Evolutionary conservation across 1,284 basidiomycete genomes (phyloP).

Genomic region (Coriolopsis trogii): DNA sequence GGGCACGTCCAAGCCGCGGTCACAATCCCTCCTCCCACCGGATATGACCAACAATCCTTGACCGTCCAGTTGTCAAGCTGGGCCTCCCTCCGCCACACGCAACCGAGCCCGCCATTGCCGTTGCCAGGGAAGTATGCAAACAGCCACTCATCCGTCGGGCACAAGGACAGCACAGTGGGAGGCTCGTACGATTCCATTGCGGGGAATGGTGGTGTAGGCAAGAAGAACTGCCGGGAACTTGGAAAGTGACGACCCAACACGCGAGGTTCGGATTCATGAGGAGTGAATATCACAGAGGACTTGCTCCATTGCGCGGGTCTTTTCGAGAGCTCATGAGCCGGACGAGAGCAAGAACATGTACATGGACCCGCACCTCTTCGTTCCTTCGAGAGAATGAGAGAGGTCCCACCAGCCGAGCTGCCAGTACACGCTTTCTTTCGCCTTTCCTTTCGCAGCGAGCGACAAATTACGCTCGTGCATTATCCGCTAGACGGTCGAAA

Average conservation of each 20-base stretch:
- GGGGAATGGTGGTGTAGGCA: constrained; percentile 53
- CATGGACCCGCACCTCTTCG: constrained; percentile 46
- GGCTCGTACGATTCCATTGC: constrained; percentile 56
- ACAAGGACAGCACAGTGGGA: constrained; percentile 61
- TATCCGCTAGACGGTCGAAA: too few relatives aligned
- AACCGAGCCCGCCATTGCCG: constrained; percentile 56
- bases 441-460: constrained; percentile 59
- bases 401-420: constrained; percentile 76
- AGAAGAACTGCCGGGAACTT: constrained; percentile 61
- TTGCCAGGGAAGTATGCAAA: constrained; percentile 75
- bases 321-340: not conserved
- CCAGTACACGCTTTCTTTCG: constrained; percentile 57
- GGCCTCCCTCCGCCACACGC: constrained; percentile 62
- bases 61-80: constrained; percentile 65
- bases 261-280: constrained; percentile 60
- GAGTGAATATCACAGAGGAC: constrained; percentile 67
- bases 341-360: not conserved
- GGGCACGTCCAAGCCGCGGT: constrained; percentile 61
- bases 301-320: constrained; percentile 74
- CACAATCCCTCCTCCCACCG: constrained; percentile 58
- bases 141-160: constrained; percentile 61
- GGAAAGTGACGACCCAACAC: constrained; percentile 70
- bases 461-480: constrained; percentile 33
- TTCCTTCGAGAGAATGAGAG: constrained; percentile 57
- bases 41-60: constrained; percentile 58